Conservation (phyloP, 495 filamentous ascomycete genomes). For the Penicillium dipodomyicola region DNA sequence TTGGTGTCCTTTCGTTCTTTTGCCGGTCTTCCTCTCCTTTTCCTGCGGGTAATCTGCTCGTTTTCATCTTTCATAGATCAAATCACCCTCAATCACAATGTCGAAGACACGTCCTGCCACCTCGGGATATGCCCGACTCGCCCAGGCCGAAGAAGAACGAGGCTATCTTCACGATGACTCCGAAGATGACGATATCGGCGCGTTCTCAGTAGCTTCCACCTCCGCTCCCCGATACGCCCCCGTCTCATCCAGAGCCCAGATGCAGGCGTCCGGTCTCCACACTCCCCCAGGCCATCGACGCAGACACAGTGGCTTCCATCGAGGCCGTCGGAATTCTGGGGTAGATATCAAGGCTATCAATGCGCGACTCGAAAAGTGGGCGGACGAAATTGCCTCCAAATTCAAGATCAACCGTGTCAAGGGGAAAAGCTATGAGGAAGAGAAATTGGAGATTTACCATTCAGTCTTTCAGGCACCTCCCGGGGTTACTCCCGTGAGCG, state of each 20-base stretch:
- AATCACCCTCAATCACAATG: slow-evolving; percentile 35
- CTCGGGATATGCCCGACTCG: slow-evolving; percentile 88
- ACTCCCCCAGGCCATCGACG: slow-evolving; percentile 44
- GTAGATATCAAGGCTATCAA: slow-evolving; percentile 99
- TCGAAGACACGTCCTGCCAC: slow-evolving; percentile 65
- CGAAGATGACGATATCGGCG: slow-evolving; percentile 61
- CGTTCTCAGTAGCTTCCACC: slow-evolving; percentile 56
- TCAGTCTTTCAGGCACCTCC: slow-evolving; percentile 93
- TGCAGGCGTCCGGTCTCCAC: slow-evolving; percentile 43
- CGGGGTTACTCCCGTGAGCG: slow-evolving; percentile 70
- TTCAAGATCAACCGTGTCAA: slow-evolving; percentile 86
- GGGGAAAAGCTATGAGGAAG: slow-evolving; percentile 73
- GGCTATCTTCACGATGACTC: slow-evolving; percentile 63
- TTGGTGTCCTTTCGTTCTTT: slow-evolving; percentile 22
- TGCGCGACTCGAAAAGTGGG: slow-evolving; percentile 92
- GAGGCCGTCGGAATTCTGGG: slow-evolving; percentile 73
- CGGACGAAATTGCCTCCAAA: slow-evolving; percentile 94
- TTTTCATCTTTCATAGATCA: slow-evolving; percentile 20
- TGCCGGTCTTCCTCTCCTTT: slow-evolving; percentile 11
- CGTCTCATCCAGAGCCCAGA: slow-evolving; percentile 52
- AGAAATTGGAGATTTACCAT: slow-evolving; percentile 92
- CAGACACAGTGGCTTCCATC: slow-evolving; percentile 47
- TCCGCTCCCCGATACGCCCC: slow-evolving; percentile 69
- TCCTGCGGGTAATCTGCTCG: slow-evolving; percentile 11
- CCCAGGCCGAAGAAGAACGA: slow-evolving; percentile 78